These are phyloP conservation scores for Diaporthe longicolla DNA, from an alignment of 2,329 filamentous ascomycete species.

Conservation along the genomic window DNA sequence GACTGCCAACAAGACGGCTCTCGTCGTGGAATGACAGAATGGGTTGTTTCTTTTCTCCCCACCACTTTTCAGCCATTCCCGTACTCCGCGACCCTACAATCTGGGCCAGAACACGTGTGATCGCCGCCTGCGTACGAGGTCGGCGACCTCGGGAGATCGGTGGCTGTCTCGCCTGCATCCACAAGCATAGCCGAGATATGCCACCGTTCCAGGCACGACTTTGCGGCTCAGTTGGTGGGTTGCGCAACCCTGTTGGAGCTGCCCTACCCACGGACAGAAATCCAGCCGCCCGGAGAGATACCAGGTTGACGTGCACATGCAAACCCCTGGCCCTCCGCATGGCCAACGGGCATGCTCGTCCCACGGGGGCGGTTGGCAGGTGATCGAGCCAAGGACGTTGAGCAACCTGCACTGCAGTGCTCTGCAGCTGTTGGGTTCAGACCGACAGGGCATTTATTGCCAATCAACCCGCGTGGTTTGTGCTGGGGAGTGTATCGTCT, in stretches of 20 bases:
- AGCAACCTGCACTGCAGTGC: background rate
- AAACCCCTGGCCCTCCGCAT: background rate
- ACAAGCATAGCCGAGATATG: constrained; percentile 6
- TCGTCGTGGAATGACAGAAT: background rate
- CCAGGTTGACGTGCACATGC: background rate
- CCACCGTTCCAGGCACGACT: constrained; percentile 9
- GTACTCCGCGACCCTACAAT: too few species aligned
- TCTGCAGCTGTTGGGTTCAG: background rate
- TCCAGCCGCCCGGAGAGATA: background rate
- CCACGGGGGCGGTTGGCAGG: constrained; percentile 6
- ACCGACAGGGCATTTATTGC: background rate
- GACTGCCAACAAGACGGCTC: background rate
- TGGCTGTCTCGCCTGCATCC: background rate
- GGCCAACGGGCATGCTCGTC: background rate
- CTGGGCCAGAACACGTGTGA: background rate
- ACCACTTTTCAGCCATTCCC: too few species aligned
- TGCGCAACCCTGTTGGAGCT: background rate
- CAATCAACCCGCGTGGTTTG: background rate
- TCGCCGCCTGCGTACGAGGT: constrained; percentile 2
- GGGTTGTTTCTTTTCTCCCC: background rate
- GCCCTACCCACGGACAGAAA: background rate
- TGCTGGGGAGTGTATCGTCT: background rate
- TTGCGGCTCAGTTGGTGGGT: background rate
- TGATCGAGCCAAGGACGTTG: constrained; percentile 5
- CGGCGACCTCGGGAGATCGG: constrained; percentile 26